Percentiles rank a stretch among this genome's conserved stretches.
phyloP scores from a whole-genome alignment of 495 filamentous ascomycete genomes.

The Annulohypoxylon maeteangense region DNA sequence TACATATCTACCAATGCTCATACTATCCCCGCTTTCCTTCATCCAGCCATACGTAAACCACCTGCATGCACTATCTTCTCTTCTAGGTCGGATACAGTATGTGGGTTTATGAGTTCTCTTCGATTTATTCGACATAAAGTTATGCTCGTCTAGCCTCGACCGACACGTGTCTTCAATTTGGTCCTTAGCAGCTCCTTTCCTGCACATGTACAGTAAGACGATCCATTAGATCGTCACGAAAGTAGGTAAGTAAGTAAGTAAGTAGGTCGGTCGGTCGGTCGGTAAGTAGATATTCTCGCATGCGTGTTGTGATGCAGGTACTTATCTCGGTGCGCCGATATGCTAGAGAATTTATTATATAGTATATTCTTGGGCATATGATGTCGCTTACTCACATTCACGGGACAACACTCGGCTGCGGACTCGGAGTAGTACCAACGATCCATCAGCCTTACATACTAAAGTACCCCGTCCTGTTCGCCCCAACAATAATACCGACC shows the following conservation, averaged over 20 bases:
- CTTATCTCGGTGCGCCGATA: not conserved
- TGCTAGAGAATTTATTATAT: not conserved
- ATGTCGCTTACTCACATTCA: conserved; percentile 9
- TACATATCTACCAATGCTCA: not conserved
- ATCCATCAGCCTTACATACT: conserved; percentile 17
- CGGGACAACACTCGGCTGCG: not conserved
- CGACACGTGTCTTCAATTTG: conserved; percentile 7
- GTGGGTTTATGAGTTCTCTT: conserved; percentile 1
- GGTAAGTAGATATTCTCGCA: conserved; percentile 3
- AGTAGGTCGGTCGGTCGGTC: no score
- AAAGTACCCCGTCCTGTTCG: conserved; percentile 1
- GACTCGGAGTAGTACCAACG: conserved; percentile 5
- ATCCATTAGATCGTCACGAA: conserved; percentile 8
- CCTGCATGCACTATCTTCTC: not conserved
- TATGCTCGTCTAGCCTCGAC: not conserved
- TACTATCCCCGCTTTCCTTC: not conserved
- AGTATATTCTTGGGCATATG: not conserved
- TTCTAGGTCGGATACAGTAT: not conserved
- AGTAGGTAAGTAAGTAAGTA: conserved; percentile 1
- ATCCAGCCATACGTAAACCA: not conserved
- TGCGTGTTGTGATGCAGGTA: conserved; percentile 15
- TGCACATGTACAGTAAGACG: conserved; percentile 27
- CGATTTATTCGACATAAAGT: not conserved
- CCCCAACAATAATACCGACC: no score
- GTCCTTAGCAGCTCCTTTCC: not conserved